Conservation (phyloP, 345 rosid genomes). For the Gynandropsis gynandra region DNA sequence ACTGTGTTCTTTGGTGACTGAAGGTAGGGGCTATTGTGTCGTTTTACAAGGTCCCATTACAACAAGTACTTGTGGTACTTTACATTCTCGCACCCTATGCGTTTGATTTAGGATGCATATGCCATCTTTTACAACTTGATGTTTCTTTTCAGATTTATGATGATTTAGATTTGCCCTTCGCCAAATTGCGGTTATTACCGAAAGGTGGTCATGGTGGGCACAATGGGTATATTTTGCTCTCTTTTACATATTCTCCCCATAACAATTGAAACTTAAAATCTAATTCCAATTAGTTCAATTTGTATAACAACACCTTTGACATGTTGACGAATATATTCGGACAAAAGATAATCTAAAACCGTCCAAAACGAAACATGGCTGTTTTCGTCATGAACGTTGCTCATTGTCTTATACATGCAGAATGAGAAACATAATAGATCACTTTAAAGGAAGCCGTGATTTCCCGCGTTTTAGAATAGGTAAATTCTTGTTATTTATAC, state of each 20-base stretch:
- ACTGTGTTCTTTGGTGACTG: conserved; percentile 19
- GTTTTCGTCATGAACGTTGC: conserved; percentile 6
- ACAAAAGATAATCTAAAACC: too few relatives aligned
- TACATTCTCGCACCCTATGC: conserved; percentile 6
- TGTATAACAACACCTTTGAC: too few relatives aligned
- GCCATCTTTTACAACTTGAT: neutral
- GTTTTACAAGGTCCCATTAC: conserved; percentile 80
- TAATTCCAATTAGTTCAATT: too few relatives aligned
- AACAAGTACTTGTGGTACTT: conserved; percentile 88
- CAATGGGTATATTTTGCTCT: conserved; percentile 54
- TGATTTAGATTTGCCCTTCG: conserved; percentile 92
- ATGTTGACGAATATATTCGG: too few relatives aligned
- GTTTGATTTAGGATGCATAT: conserved; percentile 1
- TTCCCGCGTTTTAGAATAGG: conserved; percentile 96
- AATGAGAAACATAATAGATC: conserved; percentile 84
- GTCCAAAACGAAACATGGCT: too few relatives aligned
- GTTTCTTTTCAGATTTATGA: conserved; percentile 57
- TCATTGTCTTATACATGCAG: conserved; percentile 32
- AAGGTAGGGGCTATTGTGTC: conserved; percentile 86
- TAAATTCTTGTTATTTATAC: conserved; percentile 17
- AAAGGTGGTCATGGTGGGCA: conserved; percentile 99
- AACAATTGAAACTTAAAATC: neutral
- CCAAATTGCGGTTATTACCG: conserved; percentile 76
- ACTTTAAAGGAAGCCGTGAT: conserved; percentile 81
- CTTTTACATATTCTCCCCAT: neutral